Conservation (phyloP, 2,329 filamentous ascomycete species). For the Leptodontidium sp. region DNA sequence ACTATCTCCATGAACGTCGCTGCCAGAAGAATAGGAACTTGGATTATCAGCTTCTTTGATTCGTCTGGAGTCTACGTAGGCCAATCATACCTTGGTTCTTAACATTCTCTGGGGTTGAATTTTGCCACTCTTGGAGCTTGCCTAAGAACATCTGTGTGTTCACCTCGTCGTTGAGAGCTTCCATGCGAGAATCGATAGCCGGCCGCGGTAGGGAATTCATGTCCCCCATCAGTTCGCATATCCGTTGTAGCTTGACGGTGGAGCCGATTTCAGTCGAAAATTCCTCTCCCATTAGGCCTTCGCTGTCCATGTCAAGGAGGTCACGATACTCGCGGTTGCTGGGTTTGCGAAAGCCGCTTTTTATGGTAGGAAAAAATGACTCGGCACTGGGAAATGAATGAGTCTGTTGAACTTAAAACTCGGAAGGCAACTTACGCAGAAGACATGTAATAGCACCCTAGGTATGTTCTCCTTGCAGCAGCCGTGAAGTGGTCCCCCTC, state of each 20-base stretch:
- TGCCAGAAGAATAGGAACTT: conserved; percentile 35
- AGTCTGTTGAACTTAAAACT: not conserved
- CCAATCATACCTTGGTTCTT: conserved; percentile 33
- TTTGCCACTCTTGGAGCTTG: conserved; percentile 40
- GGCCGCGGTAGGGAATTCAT: conserved; percentile 22
- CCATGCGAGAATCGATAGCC: conserved; percentile 27
- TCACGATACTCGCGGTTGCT: conserved; percentile 39
- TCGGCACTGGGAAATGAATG: conserved; percentile 2
- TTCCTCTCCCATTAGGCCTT: conserved; percentile 30
- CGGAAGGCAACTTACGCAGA: conserved; percentile 37
- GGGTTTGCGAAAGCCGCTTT: conserved; percentile 39
- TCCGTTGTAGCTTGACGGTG: conserved; percentile 38
- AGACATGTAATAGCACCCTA: conserved; percentile 46
- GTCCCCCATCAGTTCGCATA: conserved; percentile 34
- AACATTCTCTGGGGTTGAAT: conserved; percentile 29
- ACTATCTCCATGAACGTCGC: conserved; percentile 31
- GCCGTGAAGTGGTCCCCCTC: conserved; percentile 35
- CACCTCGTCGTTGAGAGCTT: conserved; percentile 38
- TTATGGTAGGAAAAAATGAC: conserved; percentile 25
- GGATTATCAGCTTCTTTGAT: not conserved
- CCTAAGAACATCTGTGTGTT: conserved; percentile 40
- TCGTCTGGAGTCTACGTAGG: too few species aligned
- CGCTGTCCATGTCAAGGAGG: conserved; percentile 36
- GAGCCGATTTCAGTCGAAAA: conserved; percentile 28
- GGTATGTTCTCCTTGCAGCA: conserved; percentile 42